Base-by-base conservation (phyloP, 164 flowering plant species). In the Saururus chinensis region DNA sequence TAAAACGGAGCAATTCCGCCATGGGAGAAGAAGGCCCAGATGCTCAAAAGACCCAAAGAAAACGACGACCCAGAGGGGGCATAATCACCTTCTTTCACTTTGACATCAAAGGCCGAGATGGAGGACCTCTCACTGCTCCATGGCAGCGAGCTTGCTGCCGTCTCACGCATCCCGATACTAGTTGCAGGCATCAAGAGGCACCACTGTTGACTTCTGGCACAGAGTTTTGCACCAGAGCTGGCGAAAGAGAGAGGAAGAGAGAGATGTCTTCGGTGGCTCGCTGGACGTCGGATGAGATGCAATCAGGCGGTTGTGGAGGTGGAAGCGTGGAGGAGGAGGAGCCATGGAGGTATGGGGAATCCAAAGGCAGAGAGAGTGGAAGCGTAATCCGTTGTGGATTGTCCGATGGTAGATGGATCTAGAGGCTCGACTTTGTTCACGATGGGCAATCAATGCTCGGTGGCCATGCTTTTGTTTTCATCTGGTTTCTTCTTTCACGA, bases 71-170 rank as follows among this genome's bases (percentile, higher is more conserved):
- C 12, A 13, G 45, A 41, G 45, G 8, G 45, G 0, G 17, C 2
- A 17, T 17, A 13, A 12, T 45, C 14, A 92, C 98, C 98, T 78
- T 89, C 96, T 78, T 86, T 88, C 56, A 85, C 66, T 64, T 90
- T 92, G 57, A 74, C 63, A 10, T 88, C 95, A 56, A 78, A 76
- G 64, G 92, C 97, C 54, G 97, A 93, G 76, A 95, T 85, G 0
- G 98, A 93, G 64, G 98, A 93, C 75, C 89, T 76, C 73, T 93
- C 98, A 59, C 98, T 93, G 68, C 96, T 90, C 0, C 95, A 88
- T 22, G 97, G 92, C 53, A 88, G 66, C 57, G 96, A 92, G 59
- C 82, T 84, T 22, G 86, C 70, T 19, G 84, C 85, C 64, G 77
- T 91, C 40, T 88, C 37, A 2, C 37, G 37, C 37, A 30, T 30